Evolutionary conservation across 805 yeast species (phyloP).

Genomic region (Tetrapisispora fleetii): DNA sequence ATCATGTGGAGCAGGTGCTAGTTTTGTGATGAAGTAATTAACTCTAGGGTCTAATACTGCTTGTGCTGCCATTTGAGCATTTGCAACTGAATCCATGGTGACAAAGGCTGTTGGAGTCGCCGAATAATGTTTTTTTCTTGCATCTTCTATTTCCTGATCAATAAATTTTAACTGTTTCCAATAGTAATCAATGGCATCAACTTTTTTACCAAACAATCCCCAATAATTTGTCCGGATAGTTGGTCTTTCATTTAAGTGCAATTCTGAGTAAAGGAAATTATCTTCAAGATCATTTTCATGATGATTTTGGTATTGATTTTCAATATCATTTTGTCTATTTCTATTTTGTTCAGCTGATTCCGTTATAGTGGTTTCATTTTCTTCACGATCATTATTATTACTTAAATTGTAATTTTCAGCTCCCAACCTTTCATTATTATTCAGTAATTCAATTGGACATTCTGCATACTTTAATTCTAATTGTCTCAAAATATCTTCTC

Average conservation of each 20-base stretch:
- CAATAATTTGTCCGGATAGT: constrained; percentile 46
- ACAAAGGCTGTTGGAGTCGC: constrained; percentile 89
- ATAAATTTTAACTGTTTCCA: constrained; percentile 57
- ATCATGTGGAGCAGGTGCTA: constrained; percentile 96
- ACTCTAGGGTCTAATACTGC: constrained; percentile 88
- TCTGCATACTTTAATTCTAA: constrained; percentile 45
- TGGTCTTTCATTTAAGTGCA: constrained; percentile 44
- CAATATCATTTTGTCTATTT: neutral
- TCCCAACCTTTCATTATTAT: constrained; percentile 11
- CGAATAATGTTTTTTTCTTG: constrained; percentile 59
- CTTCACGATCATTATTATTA: constrained; percentile 3
- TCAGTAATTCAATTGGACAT: constrained; percentile 15
- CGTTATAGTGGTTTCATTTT: neutral
- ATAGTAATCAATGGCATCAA: constrained; percentile 75
- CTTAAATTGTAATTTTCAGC: constrained; percentile 20
- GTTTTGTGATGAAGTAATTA: constrained; percentile 63
- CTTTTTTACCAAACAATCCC: constrained; percentile 56
- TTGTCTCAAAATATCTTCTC: constrained; percentile 43
- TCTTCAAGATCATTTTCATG: constrained; percentile 10
- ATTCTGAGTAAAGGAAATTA: constrained; percentile 18
- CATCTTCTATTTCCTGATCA: constrained; percentile 58
- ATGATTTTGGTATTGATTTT: neutral
- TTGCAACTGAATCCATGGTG: constrained; percentile 90
- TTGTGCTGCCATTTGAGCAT: constrained; percentile 95
- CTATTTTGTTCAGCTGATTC: neutral